Conservation (phyloP, 2,329 filamentous ascomycete species). For the Cercospora sp. region DNA sequence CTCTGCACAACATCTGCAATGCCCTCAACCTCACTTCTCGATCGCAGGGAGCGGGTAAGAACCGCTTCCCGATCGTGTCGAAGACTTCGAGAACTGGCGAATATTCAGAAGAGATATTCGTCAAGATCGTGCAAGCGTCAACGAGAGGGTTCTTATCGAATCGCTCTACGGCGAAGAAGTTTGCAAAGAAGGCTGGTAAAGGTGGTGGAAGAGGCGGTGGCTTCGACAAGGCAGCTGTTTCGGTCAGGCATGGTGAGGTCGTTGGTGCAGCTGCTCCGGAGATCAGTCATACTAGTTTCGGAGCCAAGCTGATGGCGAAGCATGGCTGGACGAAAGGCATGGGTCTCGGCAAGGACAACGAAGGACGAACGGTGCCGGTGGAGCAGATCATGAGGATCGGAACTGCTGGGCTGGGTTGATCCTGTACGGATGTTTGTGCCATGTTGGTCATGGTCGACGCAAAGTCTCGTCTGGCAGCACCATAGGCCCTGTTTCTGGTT, state of each 20-base stretch:
- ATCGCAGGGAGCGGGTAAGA: constrained; percentile 71
- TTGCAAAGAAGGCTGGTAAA: constrained; percentile 44
- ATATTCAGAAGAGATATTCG: constrained; percentile 58
- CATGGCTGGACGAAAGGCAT: constrained; percentile 95
- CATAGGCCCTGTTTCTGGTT: not conserved
- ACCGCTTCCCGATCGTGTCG: constrained; percentile 73
- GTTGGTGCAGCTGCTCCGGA: constrained; percentile 85
- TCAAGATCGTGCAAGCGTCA: constrained; percentile 40
- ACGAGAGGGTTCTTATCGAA: constrained; percentile 55
- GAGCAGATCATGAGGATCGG: constrained; percentile 82
- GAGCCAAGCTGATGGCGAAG: constrained; percentile 85
- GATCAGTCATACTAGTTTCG: constrained; percentile 77
- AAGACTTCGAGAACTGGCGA: constrained; percentile 67
- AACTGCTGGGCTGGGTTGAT: constrained; percentile 74
- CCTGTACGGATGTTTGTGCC: not conserved
- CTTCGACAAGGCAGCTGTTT: constrained; percentile 44
- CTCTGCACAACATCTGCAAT: constrained; percentile 76
- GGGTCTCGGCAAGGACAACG: constrained; percentile 75
- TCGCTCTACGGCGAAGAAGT: constrained; percentile 24
- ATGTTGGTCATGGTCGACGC: not conserved
- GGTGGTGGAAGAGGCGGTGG: constrained; percentile 42
- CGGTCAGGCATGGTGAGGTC: constrained; percentile 80
- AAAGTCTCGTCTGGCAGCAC: not conserved
- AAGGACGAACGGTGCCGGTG: constrained; percentile 85
- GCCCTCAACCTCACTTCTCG: constrained; percentile 79